phyloP scores from a whole-genome alignment of 257 asterid species.

The Haberlea rhodopensis region DNA sequence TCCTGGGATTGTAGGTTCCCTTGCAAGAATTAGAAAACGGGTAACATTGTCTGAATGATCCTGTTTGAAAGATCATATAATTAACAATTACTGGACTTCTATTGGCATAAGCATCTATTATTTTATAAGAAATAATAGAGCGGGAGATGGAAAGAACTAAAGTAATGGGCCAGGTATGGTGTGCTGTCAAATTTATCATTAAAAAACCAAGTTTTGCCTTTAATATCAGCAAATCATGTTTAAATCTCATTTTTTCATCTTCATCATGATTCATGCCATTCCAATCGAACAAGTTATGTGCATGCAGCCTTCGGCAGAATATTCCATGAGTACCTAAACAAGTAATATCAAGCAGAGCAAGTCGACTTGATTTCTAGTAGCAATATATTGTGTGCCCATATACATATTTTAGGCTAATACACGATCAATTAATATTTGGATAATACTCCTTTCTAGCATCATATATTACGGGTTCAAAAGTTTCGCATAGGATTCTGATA shows the following conservation, averaged over 20 bases:
- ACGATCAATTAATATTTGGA: no score
- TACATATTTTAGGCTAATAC: no score
- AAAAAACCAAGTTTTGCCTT: no score
- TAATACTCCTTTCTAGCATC: neutral
- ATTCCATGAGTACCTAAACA: constrained; percentile 2
- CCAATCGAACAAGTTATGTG: neutral
- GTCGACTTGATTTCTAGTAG: neutral
- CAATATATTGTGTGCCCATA: neutral
- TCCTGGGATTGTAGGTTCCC: constrained; percentile 57
- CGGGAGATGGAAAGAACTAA: neutral
- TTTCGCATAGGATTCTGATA: neutral
- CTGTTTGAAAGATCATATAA: constrained; percentile 42
- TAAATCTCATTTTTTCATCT: neutral
- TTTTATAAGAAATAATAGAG: neutral
- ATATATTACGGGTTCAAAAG: neutral
- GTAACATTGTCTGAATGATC: constrained; percentile 71
- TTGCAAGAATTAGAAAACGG: constrained; percentile 84
- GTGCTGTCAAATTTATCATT: no score
- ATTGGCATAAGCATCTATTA: neutral
- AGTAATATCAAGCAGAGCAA: neutral
- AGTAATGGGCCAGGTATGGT: neutral
- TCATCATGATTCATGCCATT: neutral
- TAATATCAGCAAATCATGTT: neutral
- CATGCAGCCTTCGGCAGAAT: neutral
- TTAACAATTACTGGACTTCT: neutral